Evolutionary conservation across 768 basidiomycete genomes (phyloP), one percentile per base, ranked within the genome.

Genomic region (Xerocomellus chrysenteron): DNA sequence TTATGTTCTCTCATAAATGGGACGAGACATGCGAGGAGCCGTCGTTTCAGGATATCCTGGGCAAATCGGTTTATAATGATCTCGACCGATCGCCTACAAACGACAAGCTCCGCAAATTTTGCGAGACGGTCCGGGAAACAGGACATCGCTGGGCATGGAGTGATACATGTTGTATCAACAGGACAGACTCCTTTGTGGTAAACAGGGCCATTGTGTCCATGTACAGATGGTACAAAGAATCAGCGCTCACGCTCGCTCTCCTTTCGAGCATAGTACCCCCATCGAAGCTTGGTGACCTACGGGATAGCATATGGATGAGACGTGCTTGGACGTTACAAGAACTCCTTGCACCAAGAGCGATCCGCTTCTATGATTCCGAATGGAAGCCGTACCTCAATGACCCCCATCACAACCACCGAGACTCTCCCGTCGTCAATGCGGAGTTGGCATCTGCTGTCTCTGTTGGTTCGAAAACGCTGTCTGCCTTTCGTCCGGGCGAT

Each of bases 1-100:
- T 55, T 44, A 56, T 47, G 55, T 55, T 56, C 32, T 56, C 55
- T 35, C 53, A 56, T 11, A 56, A 55, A 41, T 56, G 55, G 55
- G 37, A 56, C 12, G 52, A 55, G 12, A 33, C 30, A 11, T 19
- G 13, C 52, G 5, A 40, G 12, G 55, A 56, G 30, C 55, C 52
- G 7, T 35, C 5, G 8, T 55, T 56, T 28, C 37, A 47, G 4
- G 55, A 56, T 21, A 9, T 56, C 13, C 14, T 9, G 44, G 32
- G 37, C 0, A 55, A 55, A 43, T 54, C 54, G 12, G 12, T 54
- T n/a, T 55, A 55, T 37, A 3, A 14, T 10, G 50, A 53, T 10
- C 54, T 55, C 26, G 41, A 55, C 24, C 41, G 4, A 17, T 55
- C 41, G 13, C 50, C 41, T 21, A 55, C 54, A 17, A 35, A 35